A percentile compares a stretch with the other conserved stretches of the same genome.
phyloP scores from a whole-genome alignment of 441 rosid species.

The Adansonia gregorii region DNA sequence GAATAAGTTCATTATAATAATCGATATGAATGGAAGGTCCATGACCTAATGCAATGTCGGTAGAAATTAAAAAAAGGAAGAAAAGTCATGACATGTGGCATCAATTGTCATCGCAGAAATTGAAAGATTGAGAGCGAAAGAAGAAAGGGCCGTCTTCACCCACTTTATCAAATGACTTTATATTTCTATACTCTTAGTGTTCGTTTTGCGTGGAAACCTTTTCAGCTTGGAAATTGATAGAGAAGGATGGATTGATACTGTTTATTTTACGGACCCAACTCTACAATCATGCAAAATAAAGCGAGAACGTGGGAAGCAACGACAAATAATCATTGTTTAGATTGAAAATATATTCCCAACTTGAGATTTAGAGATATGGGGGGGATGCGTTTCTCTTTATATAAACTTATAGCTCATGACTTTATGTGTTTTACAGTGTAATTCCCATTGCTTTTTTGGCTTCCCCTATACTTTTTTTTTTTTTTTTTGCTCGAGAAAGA shows the following conservation, averaged over 20 bases:
- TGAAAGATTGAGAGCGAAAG: not conserved
- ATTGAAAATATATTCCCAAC: constrained; percentile 58
- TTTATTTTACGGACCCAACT: constrained; percentile 21
- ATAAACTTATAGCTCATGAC: constrained; percentile 38
- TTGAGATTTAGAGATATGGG: constrained; percentile 41
- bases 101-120: constrained; percentile 21
- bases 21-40: not conserved
- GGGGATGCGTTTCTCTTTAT: constrained; percentile 29
- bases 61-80: not conserved
- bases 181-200: constrained; percentile 40
- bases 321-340: constrained; percentile 46
- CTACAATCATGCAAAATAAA: constrained; percentile 38
- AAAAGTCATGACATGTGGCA: constrained; percentile 32
- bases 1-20: not conserved
- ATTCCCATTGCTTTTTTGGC: constrained; percentile 50
- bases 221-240: constrained; percentile 54
- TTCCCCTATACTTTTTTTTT: constrained; percentile 28
- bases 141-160: constrained; percentile 40
- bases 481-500: constrained; percentile 46
- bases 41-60: constrained; percentile 20
- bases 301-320: constrained; percentile 47
- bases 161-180: constrained; percentile 44
- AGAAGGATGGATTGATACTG: constrained; percentile 37
- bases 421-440: constrained; percentile 42
- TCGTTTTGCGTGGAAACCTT: constrained; percentile 50